Base-by-base conservation (phyloP, 1,284 basidiomycete species). In the Agaricales sp. region DNA sequence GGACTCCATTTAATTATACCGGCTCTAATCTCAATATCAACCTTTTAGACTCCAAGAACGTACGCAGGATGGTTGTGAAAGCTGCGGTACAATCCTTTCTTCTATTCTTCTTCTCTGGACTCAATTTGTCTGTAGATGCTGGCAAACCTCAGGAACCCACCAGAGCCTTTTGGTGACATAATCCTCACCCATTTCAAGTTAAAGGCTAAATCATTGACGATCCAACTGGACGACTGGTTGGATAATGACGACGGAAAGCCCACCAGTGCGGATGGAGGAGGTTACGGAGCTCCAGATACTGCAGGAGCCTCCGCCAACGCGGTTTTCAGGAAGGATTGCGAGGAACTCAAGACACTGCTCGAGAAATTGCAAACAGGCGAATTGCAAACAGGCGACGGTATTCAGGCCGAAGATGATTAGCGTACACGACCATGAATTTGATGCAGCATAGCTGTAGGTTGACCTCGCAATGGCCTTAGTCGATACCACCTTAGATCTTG, bases 151-250 rank as follows among this genome's bases (percentile, higher is more conserved):
- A 85, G 80, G 62, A 76, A 75, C 43, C 87, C 90, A 18, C 88
- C 90, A 11, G 86, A 83, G 54, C 80, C 85, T 49, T 94, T 92
- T 59, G 79, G 68, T 38, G 84, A 90, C 52, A 78, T 93, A 51
- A 85, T 96, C 58, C 79, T 77, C 38, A 93, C 90, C 0, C 92
- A 95, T 65, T 95, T 91, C 70, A 74, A 83, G n/a, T 68, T 94
- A 47, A 95, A 94, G 61, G 80, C 87, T 1, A 70, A 70, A 39
- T 74, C 75, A 1, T 78, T 96, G 52, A 64, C 66, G 18, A 62
- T 71, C 25, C 91, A 93, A 63, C 69, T 95, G n/a, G 85, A 92
- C 57, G 68, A 77, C 54, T 94, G 86, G 90, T 64, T 89, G 16
- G 60, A 63, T 13, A 65, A 77, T 51, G 89, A 92, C 57, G 89